phyloP scores from a whole-genome alignment of 1,284 basidiomycete genomes.

The Apiotrichum brassicae region DNA sequence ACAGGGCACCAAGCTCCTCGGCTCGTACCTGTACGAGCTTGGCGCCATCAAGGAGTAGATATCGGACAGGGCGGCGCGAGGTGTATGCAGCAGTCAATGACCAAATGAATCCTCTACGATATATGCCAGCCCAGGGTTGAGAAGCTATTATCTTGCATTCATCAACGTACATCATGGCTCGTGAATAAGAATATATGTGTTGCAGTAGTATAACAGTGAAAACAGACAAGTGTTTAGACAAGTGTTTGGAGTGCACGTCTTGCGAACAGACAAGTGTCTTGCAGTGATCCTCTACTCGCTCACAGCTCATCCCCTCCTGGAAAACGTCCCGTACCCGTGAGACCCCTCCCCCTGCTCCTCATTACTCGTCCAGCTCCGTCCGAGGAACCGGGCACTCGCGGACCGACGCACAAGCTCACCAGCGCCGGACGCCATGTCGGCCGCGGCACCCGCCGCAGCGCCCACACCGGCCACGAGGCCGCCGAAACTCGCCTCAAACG shows the following conservation, averaged over 20 bases:
- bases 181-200: too few species aligned
- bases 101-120: too few species aligned
- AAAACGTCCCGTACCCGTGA: background rate
- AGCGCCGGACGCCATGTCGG: background rate
- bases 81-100: background rate
- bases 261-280: too few species aligned
- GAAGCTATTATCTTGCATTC: too few species aligned
- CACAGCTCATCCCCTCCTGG: too few species aligned
- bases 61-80: background rate
- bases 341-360: background rate
- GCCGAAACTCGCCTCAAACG: too few species aligned
- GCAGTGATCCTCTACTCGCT: too few species aligned
- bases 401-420: conserved; percentile 4
- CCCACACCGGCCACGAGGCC: background rate
- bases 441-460: background rate
- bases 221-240: too few species aligned
- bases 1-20: conserved; percentile 62
- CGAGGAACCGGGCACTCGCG: conserved; percentile 4
- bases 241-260: too few species aligned
- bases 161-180: too few species aligned
- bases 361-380: background rate
- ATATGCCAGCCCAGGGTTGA: too few species aligned
- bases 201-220: too few species aligned
- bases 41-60: conserved; percentile 43
- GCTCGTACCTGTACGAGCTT: conserved; percentile 76